A percentile compares a stretch with the other conserved stretches of the same genome.
Conservation (phyloP, 2,329 filamentous ascomycete genomes). For the Xylariaceae sp. region DNA sequence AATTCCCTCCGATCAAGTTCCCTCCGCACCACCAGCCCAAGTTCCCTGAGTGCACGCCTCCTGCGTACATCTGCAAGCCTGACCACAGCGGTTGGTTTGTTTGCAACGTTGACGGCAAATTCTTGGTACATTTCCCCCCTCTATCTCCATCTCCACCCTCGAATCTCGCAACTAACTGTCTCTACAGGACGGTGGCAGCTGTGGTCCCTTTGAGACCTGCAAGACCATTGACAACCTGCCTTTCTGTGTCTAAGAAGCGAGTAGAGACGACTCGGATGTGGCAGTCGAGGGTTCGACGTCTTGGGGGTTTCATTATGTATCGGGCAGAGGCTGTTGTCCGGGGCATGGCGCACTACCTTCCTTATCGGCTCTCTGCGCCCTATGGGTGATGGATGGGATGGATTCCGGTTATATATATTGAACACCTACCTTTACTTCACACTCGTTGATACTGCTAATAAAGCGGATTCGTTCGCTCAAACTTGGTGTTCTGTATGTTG, state of each 20-base stretch:
- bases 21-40: background rate
- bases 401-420: too few relatives aligned
- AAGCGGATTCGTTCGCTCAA: too few relatives aligned
- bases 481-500: too few relatives aligned
- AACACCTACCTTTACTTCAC: too few relatives aligned
- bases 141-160: too few relatives aligned
- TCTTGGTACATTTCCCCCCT: slow-evolving; percentile 20
- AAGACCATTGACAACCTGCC: slow-evolving; percentile 28
- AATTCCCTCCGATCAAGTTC: background rate
- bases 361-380: too few relatives aligned
- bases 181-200: slow-evolving; percentile 27
- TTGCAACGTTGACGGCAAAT: slow-evolving; percentile 29
- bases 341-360: too few relatives aligned
- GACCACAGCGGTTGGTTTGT: slow-evolving; percentile 30
- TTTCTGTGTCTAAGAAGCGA: slow-evolving; percentile 25
- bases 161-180: too few relatives aligned
- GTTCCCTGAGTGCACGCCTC: slow-evolving; percentile 21
- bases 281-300: too few relatives aligned
- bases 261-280: too few relatives aligned
- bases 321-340: background rate
- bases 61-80: slow-evolving; percentile 28
- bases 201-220: slow-evolving; percentile 22
- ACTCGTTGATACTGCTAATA: too few relatives aligned
- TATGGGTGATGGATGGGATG: too few relatives aligned
- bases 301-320: background rate